Conservation (phyloP, 768 basidiomycete species). For the Leccinum broughii region DNA sequence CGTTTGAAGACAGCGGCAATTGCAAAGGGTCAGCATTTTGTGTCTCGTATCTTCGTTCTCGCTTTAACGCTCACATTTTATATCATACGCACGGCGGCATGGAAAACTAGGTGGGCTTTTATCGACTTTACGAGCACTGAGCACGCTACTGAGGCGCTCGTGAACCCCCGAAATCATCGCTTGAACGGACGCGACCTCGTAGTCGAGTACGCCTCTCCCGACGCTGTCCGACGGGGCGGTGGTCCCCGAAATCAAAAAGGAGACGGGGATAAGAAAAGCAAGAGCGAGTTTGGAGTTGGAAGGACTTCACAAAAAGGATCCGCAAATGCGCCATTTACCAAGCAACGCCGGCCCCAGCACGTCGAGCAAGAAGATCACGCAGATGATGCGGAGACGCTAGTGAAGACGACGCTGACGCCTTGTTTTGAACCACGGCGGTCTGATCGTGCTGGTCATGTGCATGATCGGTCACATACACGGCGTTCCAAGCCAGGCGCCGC, state of each 20-base stretch:
- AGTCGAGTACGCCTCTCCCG: conserved; percentile 86
- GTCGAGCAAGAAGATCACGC: conserved; percentile 7
- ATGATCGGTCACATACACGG: conserved; percentile 22
- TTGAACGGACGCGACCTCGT: conserved; percentile 83
- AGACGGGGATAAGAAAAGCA: conserved; percentile 22
- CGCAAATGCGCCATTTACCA: background rate
- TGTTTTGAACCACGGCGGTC: conserved; percentile 5
- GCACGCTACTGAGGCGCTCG: conserved; percentile 56
- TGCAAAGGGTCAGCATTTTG: conserved; percentile 81
- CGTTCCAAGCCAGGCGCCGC: conserved; percentile 79
- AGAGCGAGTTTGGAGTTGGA: conserved; percentile 8
- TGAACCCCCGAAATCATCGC: conserved; percentile 62
- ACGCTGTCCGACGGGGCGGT: conserved; percentile 85
- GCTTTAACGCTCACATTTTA: background rate
- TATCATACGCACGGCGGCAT: background rate
- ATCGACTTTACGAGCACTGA: conserved; percentile 83
- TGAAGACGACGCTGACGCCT: background rate
- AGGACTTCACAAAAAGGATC: conserved; percentile 7
- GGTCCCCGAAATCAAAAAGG: conserved; percentile 23
- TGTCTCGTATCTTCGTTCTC: conserved; percentile 19
- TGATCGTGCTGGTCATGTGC: conserved; percentile 10
- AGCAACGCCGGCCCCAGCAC: conserved; percentile 6
- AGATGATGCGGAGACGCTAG: background rate
- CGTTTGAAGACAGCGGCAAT: conserved; percentile 91
- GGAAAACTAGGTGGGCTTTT: conserved; percentile 76